Evolutionary conservation across 208 protist genomes (phyloP), one percentile per base, ranked within the genome.

Genomic region (Tetramitus jugosus): DNA sequence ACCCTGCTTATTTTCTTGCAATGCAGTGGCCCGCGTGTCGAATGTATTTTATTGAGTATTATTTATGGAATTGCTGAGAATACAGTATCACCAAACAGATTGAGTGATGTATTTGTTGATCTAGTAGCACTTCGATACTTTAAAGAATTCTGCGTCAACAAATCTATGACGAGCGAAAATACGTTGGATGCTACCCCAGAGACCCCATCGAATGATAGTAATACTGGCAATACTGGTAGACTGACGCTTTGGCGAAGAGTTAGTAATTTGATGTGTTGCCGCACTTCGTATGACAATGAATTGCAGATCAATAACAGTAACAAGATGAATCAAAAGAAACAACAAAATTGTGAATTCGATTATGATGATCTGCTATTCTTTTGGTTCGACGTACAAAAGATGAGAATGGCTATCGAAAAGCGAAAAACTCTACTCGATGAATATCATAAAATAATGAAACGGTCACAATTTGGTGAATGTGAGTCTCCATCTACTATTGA

Each of bases 281-380:
- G n/a, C n/a, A n/a, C n/a, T n/a, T n/a, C n/a, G n/a, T n/a, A n/a
- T n/a, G n/a, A n/a, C n/a, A n/a, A n/a, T n/a, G n/a, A n/a, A n/a
- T n/a, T n/a, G n/a, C n/a, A n/a, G n/a, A n/a, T n/a, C n/a, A n/a
- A n/a, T n/a, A n/a, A n/a, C n/a, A n/a, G n/a, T n/a, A n/a, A n/a
- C n/a, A n/a, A n/a, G n/a, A n/a, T n/a, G n/a, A n/a, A n/a, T n/a
- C n/a, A 62, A 62, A 29, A 33, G 26, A 62, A 62, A 4, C 14
- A 2, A 29, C 6, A 10, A 8, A 6, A 6, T 52, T n/a, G n/a
- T n/a, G n/a, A n/a, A n/a, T 33, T 35, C 56, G 62, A 69, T n/a
- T 69, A 39, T 69, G 62, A 69, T 43, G 29, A 39, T 26, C 26
- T 69, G 62, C 14, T 69, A 2, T 69, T 45, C 62, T 69, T 69